Percentiles rank a stretch among this genome's conserved stretches.
phyloP scores from a whole-genome alignment of 2,329 filamentous ascomycete genomes.

The Monosporascus sp. region DNA sequence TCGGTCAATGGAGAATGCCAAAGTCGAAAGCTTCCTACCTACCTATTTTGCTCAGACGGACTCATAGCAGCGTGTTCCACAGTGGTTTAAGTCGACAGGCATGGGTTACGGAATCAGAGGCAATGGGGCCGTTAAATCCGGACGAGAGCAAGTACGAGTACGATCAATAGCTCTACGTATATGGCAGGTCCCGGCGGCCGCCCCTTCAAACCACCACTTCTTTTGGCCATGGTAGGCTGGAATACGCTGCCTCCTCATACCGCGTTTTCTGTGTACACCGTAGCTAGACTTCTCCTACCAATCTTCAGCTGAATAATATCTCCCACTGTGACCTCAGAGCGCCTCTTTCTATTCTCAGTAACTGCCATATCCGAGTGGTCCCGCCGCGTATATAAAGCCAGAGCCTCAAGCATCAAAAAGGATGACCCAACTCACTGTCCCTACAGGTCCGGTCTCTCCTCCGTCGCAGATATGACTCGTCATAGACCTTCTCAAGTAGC shows the following conservation, averaged over 20 bases:
- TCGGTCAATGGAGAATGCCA: not conserved
- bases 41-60: not conserved
- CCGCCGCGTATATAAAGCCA: constrained; percentile 14
- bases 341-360: not conserved
- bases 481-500: constrained; percentile 13
- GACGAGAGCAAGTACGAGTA: too few species aligned
- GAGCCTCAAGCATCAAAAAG: constrained; percentile 5
- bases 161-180: too few species aligned
- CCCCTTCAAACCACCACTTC: not conserved
- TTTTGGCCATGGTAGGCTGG: constrained; percentile 8
- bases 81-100: not conserved
- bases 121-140: too few species aligned
- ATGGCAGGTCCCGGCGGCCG: not conserved
- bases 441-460: constrained; percentile 20
- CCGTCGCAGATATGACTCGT: constrained; percentile 22
- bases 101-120: too few species aligned
- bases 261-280: constrained; percentile 1
- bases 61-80: not conserved
- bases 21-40: not conserved
- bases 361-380: constrained; percentile 1
- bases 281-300: constrained; percentile 7
- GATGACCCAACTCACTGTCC: constrained; percentile 15
- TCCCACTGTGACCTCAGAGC: constrained; percentile 3
- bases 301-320: constrained; percentile 19
- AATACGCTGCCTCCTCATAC: constrained; percentile 14